Evolutionary conservation across 352 stramenopile species (phyloP).

Genomic region (Pelagophyceae sp.): DNA sequence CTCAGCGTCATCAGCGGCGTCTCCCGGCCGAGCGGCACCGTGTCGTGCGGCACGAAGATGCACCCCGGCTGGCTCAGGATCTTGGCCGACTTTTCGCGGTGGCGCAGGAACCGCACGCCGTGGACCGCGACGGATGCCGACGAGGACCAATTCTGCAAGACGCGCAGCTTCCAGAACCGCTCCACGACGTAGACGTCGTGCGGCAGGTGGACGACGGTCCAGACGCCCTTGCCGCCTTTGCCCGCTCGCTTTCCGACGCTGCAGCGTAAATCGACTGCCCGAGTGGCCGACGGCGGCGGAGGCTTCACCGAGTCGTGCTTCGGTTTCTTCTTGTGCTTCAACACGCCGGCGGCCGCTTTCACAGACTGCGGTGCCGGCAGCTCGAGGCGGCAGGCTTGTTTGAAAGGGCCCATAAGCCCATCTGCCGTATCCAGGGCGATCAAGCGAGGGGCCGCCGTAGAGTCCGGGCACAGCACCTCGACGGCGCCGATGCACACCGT

Average conservation of each 20-base stretch:
- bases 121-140: background rate
- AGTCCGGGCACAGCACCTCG: slow-evolving; percentile 16
- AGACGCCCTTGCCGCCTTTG: slow-evolving; percentile 8
- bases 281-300: too few species aligned
- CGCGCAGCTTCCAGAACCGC: slow-evolving; percentile 19
- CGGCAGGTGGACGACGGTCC: slow-evolving; percentile 14
- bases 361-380: background rate
- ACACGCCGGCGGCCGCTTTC: background rate
- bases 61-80: slow-evolving; percentile 20
- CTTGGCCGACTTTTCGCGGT: slow-evolving; percentile 22
- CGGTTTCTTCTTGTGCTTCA: background rate
- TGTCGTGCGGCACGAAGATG: slow-evolving; percentile 19
- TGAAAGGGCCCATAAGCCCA: background rate
- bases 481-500: slow-evolving; percentile 17
- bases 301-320: background rate
- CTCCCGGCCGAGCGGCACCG: slow-evolving; percentile 3
- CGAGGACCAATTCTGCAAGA: slow-evolving; percentile 22
- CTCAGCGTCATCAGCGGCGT: slow-evolving; percentile 15
- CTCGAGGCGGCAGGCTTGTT: background rate
- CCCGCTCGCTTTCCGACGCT: background rate
- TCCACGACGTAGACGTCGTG: background rate
- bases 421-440: slow-evolving; percentile 12
- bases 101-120: slow-evolving; percentile 14
- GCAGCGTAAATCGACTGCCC: background rate
- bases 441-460: slow-evolving; percentile 14